Evolutionary conservation across 73 alveolate species (phyloP).

Genomic region (Paramecium sonneborni): DNA sequence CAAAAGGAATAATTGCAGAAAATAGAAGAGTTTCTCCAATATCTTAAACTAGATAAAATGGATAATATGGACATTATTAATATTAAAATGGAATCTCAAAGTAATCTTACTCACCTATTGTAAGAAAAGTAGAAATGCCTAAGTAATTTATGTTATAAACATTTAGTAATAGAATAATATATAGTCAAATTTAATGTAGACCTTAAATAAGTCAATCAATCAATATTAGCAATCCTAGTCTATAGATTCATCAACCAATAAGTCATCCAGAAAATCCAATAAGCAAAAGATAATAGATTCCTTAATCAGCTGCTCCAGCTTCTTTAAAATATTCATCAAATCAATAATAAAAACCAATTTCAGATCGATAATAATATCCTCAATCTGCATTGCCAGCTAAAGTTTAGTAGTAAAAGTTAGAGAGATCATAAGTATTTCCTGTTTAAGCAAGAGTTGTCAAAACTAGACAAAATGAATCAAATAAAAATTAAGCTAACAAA

Average conservation of each 20-base stretch:
- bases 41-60: not conserved
- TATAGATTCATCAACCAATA: not conserved
- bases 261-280: not conserved
- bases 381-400: slow-evolving; percentile 17
- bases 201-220: not conserved
- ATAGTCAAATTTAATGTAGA: not conserved
- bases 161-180: not conserved
- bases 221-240: not conserved
- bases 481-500: not conserved
- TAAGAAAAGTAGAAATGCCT: not conserved
- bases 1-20: not conserved
- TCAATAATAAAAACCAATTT: not conserved
- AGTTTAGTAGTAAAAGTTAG: not conserved
- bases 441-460: not conserved
- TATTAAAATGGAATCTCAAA: not conserved
- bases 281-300: not conserved
- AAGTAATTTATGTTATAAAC: not conserved
- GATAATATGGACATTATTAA: not conserved
- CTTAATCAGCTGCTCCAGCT: slow-evolving; percentile 10
- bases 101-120: not conserved
- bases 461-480: not conserved
- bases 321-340: not conserved
- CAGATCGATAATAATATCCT: slow-evolving; percentile 7
- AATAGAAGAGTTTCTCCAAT: slow-evolving; percentile 21
- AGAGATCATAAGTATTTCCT: slow-evolving; percentile 23